Evolutionary conservation across 1,284 basidiomycete species (phyloP), one percentile per base, ranked within the genome.

Genomic region (Puccinia brachypodii): DNA sequence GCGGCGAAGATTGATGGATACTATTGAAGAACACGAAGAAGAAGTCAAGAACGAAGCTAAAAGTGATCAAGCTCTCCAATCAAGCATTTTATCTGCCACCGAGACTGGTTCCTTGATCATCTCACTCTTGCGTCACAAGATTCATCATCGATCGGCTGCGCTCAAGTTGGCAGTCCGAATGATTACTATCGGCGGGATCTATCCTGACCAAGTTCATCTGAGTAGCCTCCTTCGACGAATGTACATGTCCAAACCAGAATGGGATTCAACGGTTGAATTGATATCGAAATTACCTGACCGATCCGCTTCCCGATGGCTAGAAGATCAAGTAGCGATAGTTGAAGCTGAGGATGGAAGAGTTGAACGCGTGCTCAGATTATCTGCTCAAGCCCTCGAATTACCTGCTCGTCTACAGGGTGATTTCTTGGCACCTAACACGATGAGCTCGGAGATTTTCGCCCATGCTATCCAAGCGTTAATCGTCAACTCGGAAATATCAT

Each of bases 81-180:
- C 66, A 8, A 58, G 50, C 44, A 6, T 36, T 33, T 31, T 25
- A 36, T 68, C 71, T 28, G 50, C 44, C 36, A 72, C 74, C 56
- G 56, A 72, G 28, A 81, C 78, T 25, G 78, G 78, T 16, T 53
- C 68, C 14, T 42, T 73, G 25, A 81, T 81, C 36, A 81, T 81
- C 53, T 60, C 53, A 38, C 56, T 81, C 58, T 73, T 81, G n/a
- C 71, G 56, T n/a, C 69, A 74, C 28, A 72, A 74, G 58, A 50
- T 60, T 47, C 69, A 64, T 73, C 53, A 81, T 47, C 78, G 78
- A 47, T 36, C 74, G 36, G 68, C 53, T 16, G 78, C 68, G 28
- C 78, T 81, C 68, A 72, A 81, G 42, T 53, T 81, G 36, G 78
- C 71, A 13, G 58, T 64, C 19, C 78, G 78, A 66, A 81, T 81